These are phyloP conservation scores for Penicillium sp. DNA, from an alignment of 2,329 filamentous ascomycete genomes.

Conservation along the genomic window DNA sequence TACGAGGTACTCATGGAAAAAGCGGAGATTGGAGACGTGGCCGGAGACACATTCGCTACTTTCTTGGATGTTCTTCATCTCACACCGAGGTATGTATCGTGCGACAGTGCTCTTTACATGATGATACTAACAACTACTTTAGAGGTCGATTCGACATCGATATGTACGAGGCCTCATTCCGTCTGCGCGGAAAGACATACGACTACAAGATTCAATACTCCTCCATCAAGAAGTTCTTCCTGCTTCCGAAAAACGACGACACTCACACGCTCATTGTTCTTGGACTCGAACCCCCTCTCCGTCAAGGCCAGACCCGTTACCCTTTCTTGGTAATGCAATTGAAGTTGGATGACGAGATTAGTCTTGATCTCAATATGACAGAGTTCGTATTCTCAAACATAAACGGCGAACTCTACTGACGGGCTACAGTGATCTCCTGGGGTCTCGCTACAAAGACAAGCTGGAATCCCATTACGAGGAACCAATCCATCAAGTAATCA, in stretches of 20 bases:
- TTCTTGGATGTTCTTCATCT: conserved; percentile 97
- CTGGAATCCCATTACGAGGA: conserved; percentile 89
- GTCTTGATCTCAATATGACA: conserved; percentile 93
- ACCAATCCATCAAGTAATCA: conserved; percentile 89
- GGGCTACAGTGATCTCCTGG: conserved; percentile 66
- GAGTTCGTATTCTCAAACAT: conserved; percentile 54
- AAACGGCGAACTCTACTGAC: conserved; percentile 19
- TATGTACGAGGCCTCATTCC: conserved; percentile 98
- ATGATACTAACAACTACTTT: conserved; percentile 29
- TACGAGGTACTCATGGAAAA: conserved; percentile 98
- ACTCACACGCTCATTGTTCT: conserved; percentile 94
- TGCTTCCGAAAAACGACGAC: conserved; percentile 97
- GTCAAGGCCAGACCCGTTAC: conserved; percentile 96
- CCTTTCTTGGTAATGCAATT: conserved; percentile 99
- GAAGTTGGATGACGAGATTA: conserved; percentile 96
- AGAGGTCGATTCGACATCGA: conserved; percentile 99
- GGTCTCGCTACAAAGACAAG: conserved; percentile 87
- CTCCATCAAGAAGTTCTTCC: conserved; percentile 97
- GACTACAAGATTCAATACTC: conserved; percentile 99
- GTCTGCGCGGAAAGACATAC: conserved; percentile 96
- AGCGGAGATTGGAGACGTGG: conserved; percentile 97
- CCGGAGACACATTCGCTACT: conserved; percentile 96
- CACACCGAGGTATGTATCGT: conserved; percentile 73
- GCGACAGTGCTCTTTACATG: conserved; percentile 15
- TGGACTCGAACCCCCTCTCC: conserved; percentile 89